Base-by-base conservation (phyloP, 75 land plant species). In the Gnetum montanum region DNA sequence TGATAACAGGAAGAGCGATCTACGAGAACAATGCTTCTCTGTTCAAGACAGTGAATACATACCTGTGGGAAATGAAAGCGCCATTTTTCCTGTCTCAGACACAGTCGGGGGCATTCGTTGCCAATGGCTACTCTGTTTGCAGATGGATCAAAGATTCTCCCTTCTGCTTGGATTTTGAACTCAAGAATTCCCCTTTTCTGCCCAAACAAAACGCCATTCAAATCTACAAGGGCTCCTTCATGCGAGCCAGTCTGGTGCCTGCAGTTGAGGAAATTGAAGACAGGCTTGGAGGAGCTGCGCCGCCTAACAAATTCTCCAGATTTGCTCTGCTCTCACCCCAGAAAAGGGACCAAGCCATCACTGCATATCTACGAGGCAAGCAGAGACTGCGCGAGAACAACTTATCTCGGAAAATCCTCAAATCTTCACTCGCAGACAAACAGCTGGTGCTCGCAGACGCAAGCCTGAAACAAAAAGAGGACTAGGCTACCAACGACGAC, bases 71-170 rank as follows among this genome's bases (percentile, higher is more conserved):
- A 54, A 93, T 93, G 84, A 94, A 94, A 6, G 88, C 94, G 16
- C 98, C 98, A 43, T 93, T 93, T 69, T 57, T 85, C 22, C 83
- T 77, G 37, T 79, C 84, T 41, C 75, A 63, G 61, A 71, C 83
- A 23, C 57, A 81, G 20, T 73, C 52, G 43, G 94, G 94, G 1
- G 52, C 80, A 16, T 70, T 93, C 61, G 58, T 80, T 29, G 75
- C 95, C 31, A 88, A 88, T 48, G 86, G 79, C 4, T 83, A 88
- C 46, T 79, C 95, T 23, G 67, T 93, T 15, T 62, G 86, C 31
- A 70, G 79, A 75, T 93, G 98, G 94, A 67, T 93, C 34, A 88
- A 93, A 45, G 98, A 93, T 11, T 93, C 98, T 12, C 71, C 94
- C 27, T 79, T 79, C 49, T 93, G 98, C 60, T 48, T 84, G 63